A percentile compares a stretch with the other conserved stretches of the same genome.
These are phyloP conservation scores for Phytophthora idaei DNA, from an alignment of 352 stramenopile species.

Conservation along the genomic window DNA sequence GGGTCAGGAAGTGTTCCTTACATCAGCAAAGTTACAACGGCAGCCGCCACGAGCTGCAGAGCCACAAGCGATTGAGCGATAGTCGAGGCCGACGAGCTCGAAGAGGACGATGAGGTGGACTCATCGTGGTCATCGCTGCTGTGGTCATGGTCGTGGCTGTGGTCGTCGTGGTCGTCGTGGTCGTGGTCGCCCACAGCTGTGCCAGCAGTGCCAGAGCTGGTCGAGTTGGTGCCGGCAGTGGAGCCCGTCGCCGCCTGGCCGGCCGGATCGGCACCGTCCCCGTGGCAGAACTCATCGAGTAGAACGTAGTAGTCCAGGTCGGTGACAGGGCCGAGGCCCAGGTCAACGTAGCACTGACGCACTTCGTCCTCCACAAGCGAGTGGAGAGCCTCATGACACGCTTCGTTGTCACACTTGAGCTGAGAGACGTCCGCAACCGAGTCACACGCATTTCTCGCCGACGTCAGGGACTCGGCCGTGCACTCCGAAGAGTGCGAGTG, in stretches of 20 bases:
- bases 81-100: neutral
- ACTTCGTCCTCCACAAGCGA: constrained; percentile 47
- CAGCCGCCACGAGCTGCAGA: neutral
- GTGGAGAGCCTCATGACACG: constrained; percentile 47
- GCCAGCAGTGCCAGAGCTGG: constrained; percentile 6
- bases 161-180: neutral
- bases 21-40: neutral
- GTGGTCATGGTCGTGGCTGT: neutral
- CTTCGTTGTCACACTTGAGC: constrained; percentile 42
- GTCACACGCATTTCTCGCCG: constrained; percentile 41
- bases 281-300: constrained; percentile 52
- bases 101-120: neutral
- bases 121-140: neutral
- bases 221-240: constrained; percentile 22
- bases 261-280: constrained; percentile 43
- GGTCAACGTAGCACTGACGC: constrained; percentile 40
- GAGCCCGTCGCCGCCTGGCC: constrained; percentile 11
- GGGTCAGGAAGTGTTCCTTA: neutral
- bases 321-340: constrained; percentile 32
- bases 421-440: constrained; percentile 44
- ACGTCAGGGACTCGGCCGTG: constrained; percentile 27
- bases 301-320: constrained; percentile 45
- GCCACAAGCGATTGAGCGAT: neutral
- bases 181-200: neutral
- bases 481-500: constrained; percentile 29